Percentiles rank a stretch among this genome's conserved stretches.
Conservation (phyloP, 257 asterid species). For the Penstemon barbatus region DNA sequence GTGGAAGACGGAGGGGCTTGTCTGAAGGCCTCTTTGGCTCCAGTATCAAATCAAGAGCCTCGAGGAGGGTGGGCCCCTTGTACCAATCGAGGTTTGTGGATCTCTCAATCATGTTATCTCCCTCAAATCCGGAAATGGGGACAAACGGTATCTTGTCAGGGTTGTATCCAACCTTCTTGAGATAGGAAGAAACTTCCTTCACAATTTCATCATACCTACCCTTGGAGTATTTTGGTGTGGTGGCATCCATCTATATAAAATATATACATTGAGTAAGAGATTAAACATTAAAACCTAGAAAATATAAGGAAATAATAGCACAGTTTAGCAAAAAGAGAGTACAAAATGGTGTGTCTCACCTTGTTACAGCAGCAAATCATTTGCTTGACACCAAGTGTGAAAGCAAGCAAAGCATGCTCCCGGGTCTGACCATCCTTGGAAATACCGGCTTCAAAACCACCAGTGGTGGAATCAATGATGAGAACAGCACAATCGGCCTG, state of each 20-base stretch:
- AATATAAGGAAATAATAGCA: no score
- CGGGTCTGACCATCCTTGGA: constrained; percentile 58
- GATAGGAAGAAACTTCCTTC: constrained; percentile 65
- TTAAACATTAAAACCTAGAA: background rate
- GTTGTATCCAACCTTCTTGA: constrained; percentile 72
- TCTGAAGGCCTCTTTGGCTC: constrained; percentile 30
- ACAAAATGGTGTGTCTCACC: constrained; percentile 7
- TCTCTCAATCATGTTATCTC: constrained; percentile 66
- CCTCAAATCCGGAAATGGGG: constrained; percentile 45
- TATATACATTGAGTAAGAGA: background rate
- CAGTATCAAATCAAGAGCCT: constrained; percentile 50
- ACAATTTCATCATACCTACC: constrained; percentile 59
- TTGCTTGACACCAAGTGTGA: constrained; percentile 52
- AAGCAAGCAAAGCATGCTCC: constrained; percentile 46
- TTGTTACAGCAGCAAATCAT: constrained; percentile 51
- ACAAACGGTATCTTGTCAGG: constrained; percentile 62
- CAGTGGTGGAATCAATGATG: constrained; percentile 50
- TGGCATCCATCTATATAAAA: constrained; percentile 57
- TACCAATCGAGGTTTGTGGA: constrained; percentile 66
- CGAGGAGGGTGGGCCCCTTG: constrained; percentile 70
- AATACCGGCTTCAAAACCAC: constrained; percentile 53
- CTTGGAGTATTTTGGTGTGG: constrained; percentile 67
- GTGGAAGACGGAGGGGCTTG: constrained; percentile 29
- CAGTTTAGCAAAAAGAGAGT: background rate
- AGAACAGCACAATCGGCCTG: constrained; percentile 39